phyloP scores from a whole-genome alignment of 2,329 filamentous ascomycete genomes.

The Mycosphaerella sp. region DNA sequence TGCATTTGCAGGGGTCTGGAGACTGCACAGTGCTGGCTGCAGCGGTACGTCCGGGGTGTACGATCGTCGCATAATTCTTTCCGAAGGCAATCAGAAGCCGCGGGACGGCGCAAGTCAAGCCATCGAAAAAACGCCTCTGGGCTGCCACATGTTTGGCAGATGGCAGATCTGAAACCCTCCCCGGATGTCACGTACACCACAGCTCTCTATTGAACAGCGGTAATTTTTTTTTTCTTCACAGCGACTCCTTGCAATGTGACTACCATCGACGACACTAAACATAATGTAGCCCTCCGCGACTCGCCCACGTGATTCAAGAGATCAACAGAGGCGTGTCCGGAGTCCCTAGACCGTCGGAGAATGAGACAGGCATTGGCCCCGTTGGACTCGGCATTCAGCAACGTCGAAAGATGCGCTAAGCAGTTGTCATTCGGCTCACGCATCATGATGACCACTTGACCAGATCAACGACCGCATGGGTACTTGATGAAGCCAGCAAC shows the following conservation, averaged over 20 bases:
- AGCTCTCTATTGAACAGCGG: not conserved
- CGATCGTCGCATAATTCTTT: constrained; percentile 1
- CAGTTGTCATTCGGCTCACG: not conserved
- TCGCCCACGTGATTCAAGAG: too few species aligned
- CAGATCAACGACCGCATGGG: not conserved
- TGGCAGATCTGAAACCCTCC: not conserved
- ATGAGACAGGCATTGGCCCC: constrained; percentile 8
- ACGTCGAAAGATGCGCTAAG: not conserved
- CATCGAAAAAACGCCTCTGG: not conserved
- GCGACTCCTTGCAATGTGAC: not conserved
- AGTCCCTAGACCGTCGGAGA: not conserved
- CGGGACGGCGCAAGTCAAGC: not conserved
- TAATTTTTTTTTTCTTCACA: not conserved
- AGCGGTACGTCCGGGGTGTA: not conserved
- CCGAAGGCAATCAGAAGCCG: constrained; percentile 1
- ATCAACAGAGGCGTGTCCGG: not conserved
- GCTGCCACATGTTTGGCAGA: not conserved
- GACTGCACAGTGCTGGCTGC: not conserved
- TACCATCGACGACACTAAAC: not conserved
- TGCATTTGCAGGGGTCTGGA: constrained; percentile 1
- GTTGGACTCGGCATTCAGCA: not conserved
- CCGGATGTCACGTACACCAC: not conserved
- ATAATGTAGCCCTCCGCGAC: not conserved
- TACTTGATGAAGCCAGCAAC: too few species aligned
- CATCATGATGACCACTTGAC: not conserved